Percentiles rank a stretch among this genome's conserved stretches.
Evolutionary conservation across 1,284 basidiomycete species (phyloP).

Genomic region (Rhodotorula sp.): DNA sequence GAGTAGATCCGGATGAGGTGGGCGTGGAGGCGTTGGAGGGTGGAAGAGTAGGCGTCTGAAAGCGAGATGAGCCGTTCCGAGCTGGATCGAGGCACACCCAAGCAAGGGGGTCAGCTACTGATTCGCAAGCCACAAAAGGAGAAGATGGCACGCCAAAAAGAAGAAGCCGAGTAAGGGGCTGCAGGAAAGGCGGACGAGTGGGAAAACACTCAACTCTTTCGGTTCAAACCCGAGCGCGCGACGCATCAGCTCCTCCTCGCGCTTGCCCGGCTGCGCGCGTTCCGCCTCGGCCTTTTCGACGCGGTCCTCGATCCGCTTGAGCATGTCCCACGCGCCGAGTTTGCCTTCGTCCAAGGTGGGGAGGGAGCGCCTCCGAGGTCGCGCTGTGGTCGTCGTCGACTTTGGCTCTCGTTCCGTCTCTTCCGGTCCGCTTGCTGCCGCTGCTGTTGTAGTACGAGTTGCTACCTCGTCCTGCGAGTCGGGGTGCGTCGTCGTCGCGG

Average conservation of each 20-base stretch:
- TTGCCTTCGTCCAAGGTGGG: conserved; percentile 6
- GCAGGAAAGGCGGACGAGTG: too few relatives aligned
- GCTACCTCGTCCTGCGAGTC: neutral
- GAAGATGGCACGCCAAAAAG: too few relatives aligned
- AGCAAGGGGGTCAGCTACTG: too few relatives aligned
- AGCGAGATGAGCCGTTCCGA: conserved; percentile 34
- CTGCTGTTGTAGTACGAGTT: neutral
- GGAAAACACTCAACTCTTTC: conserved; percentile 25
- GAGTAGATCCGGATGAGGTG: conserved; percentile 40
- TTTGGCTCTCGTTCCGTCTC: neutral
- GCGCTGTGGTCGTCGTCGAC: neutral
- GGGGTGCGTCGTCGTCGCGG: neutral
- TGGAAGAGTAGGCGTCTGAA: conserved; percentile 20
- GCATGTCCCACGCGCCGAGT: conserved; percentile 22
- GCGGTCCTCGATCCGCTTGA: conserved; percentile 23
- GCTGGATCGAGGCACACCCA: too few relatives aligned
- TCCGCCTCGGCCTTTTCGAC: conserved; percentile 3
- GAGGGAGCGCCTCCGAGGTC: neutral
- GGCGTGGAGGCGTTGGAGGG: conserved; percentile 33
- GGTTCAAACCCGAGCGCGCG: conserved; percentile 18
- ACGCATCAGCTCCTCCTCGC: conserved; percentile 13
- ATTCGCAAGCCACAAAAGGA: neutral
- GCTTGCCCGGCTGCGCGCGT: neutral
- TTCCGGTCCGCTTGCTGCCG: neutral
- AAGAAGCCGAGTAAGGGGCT: too few relatives aligned